Percentiles rank a stretch among this genome's conserved stretches.
These are phyloP conservation scores for Hyphopichia pseudoburtonii DNA, from an alignment of 1,139 yeast genomes.

Conservation along the genomic window DNA sequence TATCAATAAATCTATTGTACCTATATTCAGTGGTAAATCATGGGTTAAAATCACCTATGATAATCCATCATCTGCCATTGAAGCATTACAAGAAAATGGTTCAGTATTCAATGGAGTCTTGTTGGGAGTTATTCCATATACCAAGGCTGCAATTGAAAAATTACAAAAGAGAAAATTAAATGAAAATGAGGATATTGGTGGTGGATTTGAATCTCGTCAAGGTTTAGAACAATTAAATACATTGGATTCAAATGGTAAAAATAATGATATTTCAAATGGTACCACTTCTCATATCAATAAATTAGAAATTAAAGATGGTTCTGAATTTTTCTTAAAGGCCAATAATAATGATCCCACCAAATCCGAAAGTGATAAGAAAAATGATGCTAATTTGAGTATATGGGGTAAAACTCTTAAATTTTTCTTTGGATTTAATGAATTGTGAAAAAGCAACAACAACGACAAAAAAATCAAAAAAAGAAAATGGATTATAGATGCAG, in stretches of 20 bases:
- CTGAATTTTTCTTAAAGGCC: slow-evolving; percentile 36
- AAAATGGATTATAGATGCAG: too few relatives aligned
- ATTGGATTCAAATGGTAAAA: slow-evolving; percentile 4
- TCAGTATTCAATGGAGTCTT: slow-evolving; percentile 66
- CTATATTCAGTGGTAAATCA: slow-evolving; percentile 79
- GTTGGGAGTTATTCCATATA: slow-evolving; percentile 76
- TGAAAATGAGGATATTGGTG: slow-evolving; percentile 58
- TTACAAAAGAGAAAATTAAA: slow-evolving; percentile 56
- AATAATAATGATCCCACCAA: slow-evolving; percentile 18
- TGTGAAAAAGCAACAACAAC: too few relatives aligned
- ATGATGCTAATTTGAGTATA: slow-evolving; percentile 33
- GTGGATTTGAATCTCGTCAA: slow-evolving; percentile 20
- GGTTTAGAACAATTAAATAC: slow-evolving; percentile 6
- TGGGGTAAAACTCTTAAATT: slow-evolving; percentile 35
- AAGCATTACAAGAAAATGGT: slow-evolving; percentile 85
- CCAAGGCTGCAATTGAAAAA: slow-evolving; percentile 60
- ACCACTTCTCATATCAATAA: slow-evolving; percentile 18
- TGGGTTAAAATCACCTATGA: slow-evolving; percentile 90
- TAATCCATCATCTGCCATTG: slow-evolving; percentile 70
- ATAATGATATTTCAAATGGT: slow-evolving; percentile 6
- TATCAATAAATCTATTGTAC: slow-evolving; percentile 26
- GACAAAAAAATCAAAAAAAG: too few relatives aligned
- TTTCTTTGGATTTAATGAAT: slow-evolving; percentile 48
- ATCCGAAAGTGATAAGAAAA: slow-evolving; percentile 19
- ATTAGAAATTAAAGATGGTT: slow-evolving; percentile 44